Evolutionary conservation across 2,329 filamentous ascomycete genomes (phyloP).

Genomic region (Diaporthe ampelina): DNA sequence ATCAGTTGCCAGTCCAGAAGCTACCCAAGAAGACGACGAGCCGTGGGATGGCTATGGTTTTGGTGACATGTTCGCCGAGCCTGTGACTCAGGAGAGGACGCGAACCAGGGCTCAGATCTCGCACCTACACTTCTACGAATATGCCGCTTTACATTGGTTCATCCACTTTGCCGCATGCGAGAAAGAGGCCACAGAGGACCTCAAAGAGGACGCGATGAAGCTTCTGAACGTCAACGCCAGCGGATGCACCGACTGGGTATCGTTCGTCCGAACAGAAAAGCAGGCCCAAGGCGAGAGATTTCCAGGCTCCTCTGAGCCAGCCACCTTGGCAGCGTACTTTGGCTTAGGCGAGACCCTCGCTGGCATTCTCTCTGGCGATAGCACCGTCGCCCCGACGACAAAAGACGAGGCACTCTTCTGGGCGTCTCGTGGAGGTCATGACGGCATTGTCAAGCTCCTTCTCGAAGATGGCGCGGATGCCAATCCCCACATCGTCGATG

Average conservation of each 20-base stretch:
- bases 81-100: not conserved
- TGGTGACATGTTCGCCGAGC: not conserved
- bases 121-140: conserved; percentile 14
- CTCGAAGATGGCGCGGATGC: not conserved
- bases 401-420: conserved; percentile 6
- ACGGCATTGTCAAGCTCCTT: not conserved
- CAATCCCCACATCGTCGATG: not conserved
- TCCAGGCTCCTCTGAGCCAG: not conserved
- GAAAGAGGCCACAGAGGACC: not conserved
- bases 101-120: conserved; percentile 16
- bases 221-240: not conserved
- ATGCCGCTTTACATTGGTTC: conserved; percentile 5
- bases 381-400: not conserved
- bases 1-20: not conserved
- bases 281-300: conserved; percentile 1
- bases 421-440: conserved; percentile 8
- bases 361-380: not conserved
- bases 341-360: not conserved
- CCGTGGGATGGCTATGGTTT: not conserved
- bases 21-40: not conserved
- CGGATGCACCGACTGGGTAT: conserved; percentile 18
- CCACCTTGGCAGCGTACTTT: not conserved
- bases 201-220: not conserved
- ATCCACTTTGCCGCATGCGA: conserved; percentile 8
- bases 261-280: conserved; percentile 1